Evolutionary conservation across 2,329 filamentous ascomycete genomes (phyloP).

Genomic region (Venturia asperata): DNA sequence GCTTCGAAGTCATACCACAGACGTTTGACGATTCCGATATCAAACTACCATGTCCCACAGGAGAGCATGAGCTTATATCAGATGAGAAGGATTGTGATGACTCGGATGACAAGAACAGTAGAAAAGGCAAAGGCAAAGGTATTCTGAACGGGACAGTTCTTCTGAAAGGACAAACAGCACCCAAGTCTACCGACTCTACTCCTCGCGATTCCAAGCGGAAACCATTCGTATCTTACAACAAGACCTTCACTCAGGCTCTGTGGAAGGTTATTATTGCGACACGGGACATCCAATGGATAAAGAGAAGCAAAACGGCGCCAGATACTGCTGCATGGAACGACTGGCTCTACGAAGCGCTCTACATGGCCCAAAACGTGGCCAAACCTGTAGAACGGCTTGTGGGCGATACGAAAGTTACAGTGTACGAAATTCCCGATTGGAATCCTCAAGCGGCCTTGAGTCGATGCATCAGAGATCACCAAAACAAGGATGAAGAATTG

Average conservation of each 20-base stretch:
- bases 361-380: slow-evolving; percentile 1
- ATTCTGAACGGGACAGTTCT: neutral
- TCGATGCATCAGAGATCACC: neutral
- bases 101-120: no score
- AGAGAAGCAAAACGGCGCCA: slow-evolving; percentile 35
- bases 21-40: slow-evolving; percentile 25
- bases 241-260: slow-evolving; percentile 41
- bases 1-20: slow-evolving; percentile 37
- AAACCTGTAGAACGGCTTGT: neutral
- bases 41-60: neutral
- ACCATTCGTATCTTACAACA: slow-evolving; percentile 23
- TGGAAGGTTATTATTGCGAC: slow-evolving; percentile 44
- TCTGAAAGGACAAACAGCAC: neutral
- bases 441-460: slow-evolving; percentile 16
- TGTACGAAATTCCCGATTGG: slow-evolving; percentile 19
- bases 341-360: slow-evolving; percentile 35
- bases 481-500: no score
- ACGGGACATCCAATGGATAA: slow-evolving; percentile 39
- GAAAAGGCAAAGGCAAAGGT: neutral
- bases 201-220: neutral
- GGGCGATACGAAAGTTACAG: neutral
- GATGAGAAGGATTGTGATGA: neutral
- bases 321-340: slow-evolving; percentile 36
- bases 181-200: no score
- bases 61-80: neutral